These are phyloP conservation scores for Saturnispora saitoi DNA, from an alignment of 805 yeast species.

Conservation along the genomic window DNA sequence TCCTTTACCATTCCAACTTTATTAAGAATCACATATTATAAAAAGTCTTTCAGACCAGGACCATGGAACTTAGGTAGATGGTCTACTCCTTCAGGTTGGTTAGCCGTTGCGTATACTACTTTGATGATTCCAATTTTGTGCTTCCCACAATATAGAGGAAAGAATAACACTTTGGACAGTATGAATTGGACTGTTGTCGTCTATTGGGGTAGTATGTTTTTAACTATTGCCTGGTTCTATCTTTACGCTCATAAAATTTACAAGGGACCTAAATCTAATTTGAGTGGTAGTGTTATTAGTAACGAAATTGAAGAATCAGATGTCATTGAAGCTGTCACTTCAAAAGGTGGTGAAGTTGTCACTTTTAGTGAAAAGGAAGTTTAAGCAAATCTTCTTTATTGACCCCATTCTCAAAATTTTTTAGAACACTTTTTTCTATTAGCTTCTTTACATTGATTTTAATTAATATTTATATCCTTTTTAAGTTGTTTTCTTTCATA, in stretches of 20 bases:
- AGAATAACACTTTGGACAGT: conserved; percentile 26
- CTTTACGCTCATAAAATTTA: conserved; percentile 52
- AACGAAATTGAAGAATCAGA: conserved; percentile 16
- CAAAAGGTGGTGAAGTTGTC: conserved; percentile 14
- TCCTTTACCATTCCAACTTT: conserved; percentile 60
- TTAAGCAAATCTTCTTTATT: neutral
- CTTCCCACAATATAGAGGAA: conserved; percentile 43
- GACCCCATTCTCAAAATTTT: neutral
- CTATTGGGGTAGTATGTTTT: conserved; percentile 49
- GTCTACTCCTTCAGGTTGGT: conserved; percentile 39
- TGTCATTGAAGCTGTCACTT: conserved; percentile 18
- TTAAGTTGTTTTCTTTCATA: too few relatives aligned
- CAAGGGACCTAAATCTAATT: conserved; percentile 50
- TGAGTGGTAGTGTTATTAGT: conserved; percentile 28
- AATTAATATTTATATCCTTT: too few relatives aligned
- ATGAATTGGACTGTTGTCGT: conserved; percentile 65
- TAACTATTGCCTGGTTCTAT: conserved; percentile 42
- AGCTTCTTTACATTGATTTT: neutral
- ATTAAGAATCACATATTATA: conserved; percentile 47
- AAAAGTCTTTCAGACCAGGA: conserved; percentile 47
- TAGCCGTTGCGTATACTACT: conserved; percentile 41
- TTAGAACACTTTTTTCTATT: neutral
- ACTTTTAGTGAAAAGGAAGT: conserved; percentile 7
- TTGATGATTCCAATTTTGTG: conserved; percentile 54
- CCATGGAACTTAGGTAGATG: conserved; percentile 58